A percentile compares a stretch with the other conserved stretches of the same genome.
Conservation (phyloP, 2,329 filamentous ascomycete species). For the Hirsutella minnesotensis region DNA sequence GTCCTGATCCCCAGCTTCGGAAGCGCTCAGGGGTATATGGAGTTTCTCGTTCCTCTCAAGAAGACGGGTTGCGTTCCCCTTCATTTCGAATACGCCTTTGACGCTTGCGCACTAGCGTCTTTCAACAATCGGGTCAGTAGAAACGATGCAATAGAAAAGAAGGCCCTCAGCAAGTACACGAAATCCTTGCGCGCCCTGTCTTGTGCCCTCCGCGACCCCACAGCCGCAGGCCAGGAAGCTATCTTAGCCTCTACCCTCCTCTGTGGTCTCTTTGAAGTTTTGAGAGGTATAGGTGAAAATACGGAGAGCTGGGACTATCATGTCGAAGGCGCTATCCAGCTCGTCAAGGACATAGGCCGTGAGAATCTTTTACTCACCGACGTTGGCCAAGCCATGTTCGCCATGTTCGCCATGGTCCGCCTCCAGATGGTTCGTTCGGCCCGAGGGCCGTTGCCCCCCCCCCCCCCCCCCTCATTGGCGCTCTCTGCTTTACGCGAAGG, state of each 20-base stretch:
- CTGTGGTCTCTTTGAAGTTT: constrained; percentile 47
- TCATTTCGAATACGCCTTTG: constrained; percentile 43
- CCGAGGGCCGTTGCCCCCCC: too few relatives aligned
- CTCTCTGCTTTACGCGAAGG: too few relatives aligned
- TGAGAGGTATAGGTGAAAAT: constrained; percentile 40
- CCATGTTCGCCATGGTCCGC: too few relatives aligned
- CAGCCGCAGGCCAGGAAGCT: constrained; percentile 34
- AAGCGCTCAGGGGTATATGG: constrained; percentile 40
- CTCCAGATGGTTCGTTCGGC: too few relatives aligned
- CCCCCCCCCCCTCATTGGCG: too few relatives aligned
- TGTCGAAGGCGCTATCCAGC: constrained; percentile 45
- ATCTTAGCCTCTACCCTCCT: constrained; percentile 48
- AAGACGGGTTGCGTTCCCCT: constrained; percentile 25
- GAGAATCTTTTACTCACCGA: constrained; percentile 40
- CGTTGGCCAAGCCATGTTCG: constrained; percentile 41
- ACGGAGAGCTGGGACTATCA: constrained; percentile 49
- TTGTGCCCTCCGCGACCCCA: constrained; percentile 36
- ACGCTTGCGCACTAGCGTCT: constrained; percentile 44
- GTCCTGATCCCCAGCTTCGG: constrained; percentile 36
- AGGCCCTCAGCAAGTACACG: constrained; percentile 38
- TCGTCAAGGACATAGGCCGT: constrained; percentile 43
- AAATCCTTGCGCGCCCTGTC: constrained; percentile 40
- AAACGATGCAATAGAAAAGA: constrained; percentile 17
- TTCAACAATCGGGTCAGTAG: constrained; percentile 35
- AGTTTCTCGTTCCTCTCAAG: constrained; percentile 44